Evolutionary conservation across 2,329 filamentous ascomycete species (phyloP), one percentile per base, ranked within the genome.

Genomic region (Bipolaris oryzae): DNA sequence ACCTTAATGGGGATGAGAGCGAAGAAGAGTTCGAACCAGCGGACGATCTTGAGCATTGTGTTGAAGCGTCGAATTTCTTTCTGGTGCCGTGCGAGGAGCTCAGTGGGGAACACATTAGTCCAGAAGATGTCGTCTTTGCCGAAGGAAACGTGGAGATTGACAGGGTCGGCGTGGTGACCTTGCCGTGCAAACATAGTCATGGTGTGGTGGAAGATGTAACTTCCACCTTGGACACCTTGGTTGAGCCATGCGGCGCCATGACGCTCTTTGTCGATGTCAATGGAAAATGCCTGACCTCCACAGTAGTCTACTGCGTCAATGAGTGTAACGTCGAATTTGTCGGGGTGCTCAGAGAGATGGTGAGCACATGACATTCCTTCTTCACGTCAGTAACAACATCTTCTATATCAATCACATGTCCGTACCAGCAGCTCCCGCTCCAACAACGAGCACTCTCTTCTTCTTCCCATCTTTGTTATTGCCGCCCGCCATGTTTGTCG

Each of bases 151-250:
- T 88, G 85, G 5, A 88, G 78, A 60, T 84, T 80, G 38, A 88
- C 83, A 1, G 82, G 81, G 67, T 86, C 79, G 3, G 85, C 80
- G 49, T 82, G 79, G 63, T 83, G 80, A 11, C 82, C 82, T 61
- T 87, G 82, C 47, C 82, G 78, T 5, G 80, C 77, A 66, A 88
- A 88, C 80, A 87, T 87, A 50, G 84, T 84, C 78, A 88, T 84
- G 0, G 86, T 88, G 66, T 89, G 86, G 67, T 88, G 85, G 74
- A 89, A 89, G 61, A 88, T 88, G 76, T 87, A 81, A 34, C 81
- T 83, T 15, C 86, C 86, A 28, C 86, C 86, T 66, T 89, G 86
- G 1, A 89, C 85, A 49, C 85, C 85, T 60, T 87, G 83, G 56
- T 87, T 87, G 51, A 87, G 74, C 84, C 83, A 86, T 63, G 77